Conservation (phyloP, 2,329 filamentous ascomycete species). For the Ramichloridium luteum region DNA sequence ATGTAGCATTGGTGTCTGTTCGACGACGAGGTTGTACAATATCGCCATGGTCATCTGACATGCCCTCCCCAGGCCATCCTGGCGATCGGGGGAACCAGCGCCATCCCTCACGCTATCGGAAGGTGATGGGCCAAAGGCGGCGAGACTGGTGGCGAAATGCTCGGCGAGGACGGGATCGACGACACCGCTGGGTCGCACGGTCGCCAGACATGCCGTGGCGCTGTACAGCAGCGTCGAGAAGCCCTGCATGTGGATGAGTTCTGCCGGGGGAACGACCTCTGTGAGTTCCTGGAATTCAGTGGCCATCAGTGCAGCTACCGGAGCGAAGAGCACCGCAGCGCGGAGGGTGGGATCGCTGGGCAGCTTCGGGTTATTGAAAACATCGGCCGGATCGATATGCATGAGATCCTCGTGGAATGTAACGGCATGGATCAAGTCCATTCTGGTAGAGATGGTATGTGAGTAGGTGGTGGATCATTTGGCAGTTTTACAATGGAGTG, state of each 20-base stretch:
- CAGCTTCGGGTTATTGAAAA: neutral
- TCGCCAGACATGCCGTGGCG: neutral
- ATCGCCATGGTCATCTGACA: too few relatives aligned
- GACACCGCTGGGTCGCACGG: neutral
- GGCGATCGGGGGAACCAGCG: too few relatives aligned
- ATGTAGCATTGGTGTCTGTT: too few relatives aligned
- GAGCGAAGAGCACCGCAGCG: neutral
- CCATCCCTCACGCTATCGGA: too few relatives aligned
- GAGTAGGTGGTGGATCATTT: too few relatives aligned
- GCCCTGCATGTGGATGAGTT: neutral
- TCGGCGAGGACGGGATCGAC: neutral
- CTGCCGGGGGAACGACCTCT: neutral
- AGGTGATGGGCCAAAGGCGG: neutral
- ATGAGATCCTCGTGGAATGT: neutral
- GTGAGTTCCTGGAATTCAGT: neutral
- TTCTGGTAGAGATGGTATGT: neutral
- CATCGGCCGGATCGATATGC: conserved; percentile 1
- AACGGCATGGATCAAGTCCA: neutral
- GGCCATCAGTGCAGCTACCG: neutral
- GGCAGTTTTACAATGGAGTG: neutral
- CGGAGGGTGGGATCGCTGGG: neutral
- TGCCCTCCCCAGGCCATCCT: too few relatives aligned
- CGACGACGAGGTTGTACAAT: too few relatives aligned
- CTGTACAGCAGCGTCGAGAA: neutral
- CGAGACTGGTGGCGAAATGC: neutral